Conservation (phyloP, 2,329 filamentous ascomycete genomes). For the Hypoxylon sp. region DNA sequence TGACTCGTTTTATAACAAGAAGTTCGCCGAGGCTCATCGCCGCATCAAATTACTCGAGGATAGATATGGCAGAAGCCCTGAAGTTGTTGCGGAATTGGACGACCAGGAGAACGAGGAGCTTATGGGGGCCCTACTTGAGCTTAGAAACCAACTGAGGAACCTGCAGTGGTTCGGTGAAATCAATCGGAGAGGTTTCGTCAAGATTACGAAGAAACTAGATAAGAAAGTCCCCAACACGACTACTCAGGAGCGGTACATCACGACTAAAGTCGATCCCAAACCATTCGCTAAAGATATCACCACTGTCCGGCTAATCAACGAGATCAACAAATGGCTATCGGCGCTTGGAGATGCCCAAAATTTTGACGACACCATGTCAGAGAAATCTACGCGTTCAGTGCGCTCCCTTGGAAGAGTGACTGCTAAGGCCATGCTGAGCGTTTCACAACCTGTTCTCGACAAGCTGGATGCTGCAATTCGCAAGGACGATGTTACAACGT, state of each 20-base stretch:
- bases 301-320: slow-evolving; percentile 64
- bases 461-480: slow-evolving; percentile 80
- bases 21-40: slow-evolving; percentile 86
- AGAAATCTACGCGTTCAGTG: slow-evolving; percentile 77
- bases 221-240: slow-evolving; percentile 87
- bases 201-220: slow-evolving; percentile 99
- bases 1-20: slow-evolving; percentile 96
- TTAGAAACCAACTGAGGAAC: slow-evolving; percentile 89
- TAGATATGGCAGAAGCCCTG: slow-evolving; percentile 82
- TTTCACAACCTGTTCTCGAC: slow-evolving; percentile 79
- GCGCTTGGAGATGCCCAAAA: slow-evolving; percentile 82
- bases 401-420: slow-evolving; percentile 83
- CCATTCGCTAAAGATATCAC: slow-evolving; percentile 84
- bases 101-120: slow-evolving; percentile 92
- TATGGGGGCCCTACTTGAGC: slow-evolving; percentile 88
- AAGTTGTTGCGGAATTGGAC: slow-evolving; percentile 81
- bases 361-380: slow-evolving; percentile 81
- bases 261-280: slow-evolving; percentile 89
- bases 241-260: slow-evolving; percentile 87
- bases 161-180: slow-evolving; percentile 98
- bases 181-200: slow-evolving; percentile 93
- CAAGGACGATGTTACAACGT: slow-evolving; percentile 72
- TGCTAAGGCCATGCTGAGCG: slow-evolving; percentile 80
- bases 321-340: slow-evolving; percentile 94
- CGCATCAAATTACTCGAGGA: slow-evolving; percentile 89